Base-by-base conservation (phyloP, 2,329 filamentous ascomycete species). In the Dothideomycetes sp. region DNA sequence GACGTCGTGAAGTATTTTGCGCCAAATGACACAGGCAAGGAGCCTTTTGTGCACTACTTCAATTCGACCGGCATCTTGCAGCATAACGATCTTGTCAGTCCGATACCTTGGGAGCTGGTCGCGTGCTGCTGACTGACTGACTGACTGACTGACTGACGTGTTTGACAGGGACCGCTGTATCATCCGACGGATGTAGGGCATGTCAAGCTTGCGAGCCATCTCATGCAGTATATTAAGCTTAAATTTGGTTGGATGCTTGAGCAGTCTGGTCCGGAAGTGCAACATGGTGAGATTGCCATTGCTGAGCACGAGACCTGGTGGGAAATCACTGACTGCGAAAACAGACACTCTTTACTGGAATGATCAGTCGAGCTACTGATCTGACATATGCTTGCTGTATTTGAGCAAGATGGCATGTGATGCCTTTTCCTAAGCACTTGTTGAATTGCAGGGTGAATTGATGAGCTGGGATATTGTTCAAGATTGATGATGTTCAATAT, bases 121-220 rank as follows among this genome's bases (percentile, higher is more conserved):
- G 5, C n/a, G 3, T 3, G 8, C n/a, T 2, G 16, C 14, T 19
- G 12, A 3, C 3, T n/a, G n/a, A n/a, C 11, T 11, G 18, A 11
- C 17, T 14, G n/a, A n/a, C 15, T 2, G 3, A 3, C 5, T 4
- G 7, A 19, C 16, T 37, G 11, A 31, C 17, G 1, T 10, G 11
- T 7, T 8, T 10, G 4, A 3, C 18, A 41, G 38, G 68, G 63
- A 2, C 73, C 74, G 5, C 63, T 66, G 46, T 76, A 63, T 47
- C 75, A 79, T 49, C 74, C 72, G 0, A 79, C 73, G 0, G 75
- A 79, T 49, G 66, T 77, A 5, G 73, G 75, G 0, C 70, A 76
- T 39, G 62, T 78, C 50, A 79, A 79, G 54, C 55, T 79, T 5
- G 74, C 74, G 2, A 76, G 70, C 49, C 72, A 78, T 47, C 49